Base-by-base conservation (phyloP, 2,329 filamentous ascomycete species). In the Cryphonectria nitschkei region DNA sequence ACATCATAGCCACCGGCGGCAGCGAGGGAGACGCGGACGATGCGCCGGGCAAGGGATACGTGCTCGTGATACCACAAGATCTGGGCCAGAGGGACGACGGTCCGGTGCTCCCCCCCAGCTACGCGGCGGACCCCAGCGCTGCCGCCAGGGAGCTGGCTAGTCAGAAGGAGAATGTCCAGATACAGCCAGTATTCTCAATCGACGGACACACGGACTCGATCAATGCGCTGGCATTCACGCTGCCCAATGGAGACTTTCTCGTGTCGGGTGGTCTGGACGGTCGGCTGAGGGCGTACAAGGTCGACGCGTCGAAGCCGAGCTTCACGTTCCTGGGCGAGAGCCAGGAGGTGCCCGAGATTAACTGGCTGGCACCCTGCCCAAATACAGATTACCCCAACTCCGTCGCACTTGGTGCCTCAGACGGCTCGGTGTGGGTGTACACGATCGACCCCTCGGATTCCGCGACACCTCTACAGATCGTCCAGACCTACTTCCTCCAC, bases 391-490 rank as follows among this genome's bases (percentile, higher is more conserved):
- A 93, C 78, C 88, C 92, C 72, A 97, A 98, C 82, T 90, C 93
- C 11, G 79, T 99, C 73, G 96, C 96, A 0, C 84, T 99, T 9
- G 96, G 96, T 70, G 94, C 94, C 46, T 92, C 88, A 50, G 95
- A 99, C 79, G 96, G 96, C 69, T 95, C 91, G 67, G 94, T 98
- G 58, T 99, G 96, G 96, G 92, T 99, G 13, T 97, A 98, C 83
- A 91, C 90, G n/a, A 87, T 98, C 77, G 91, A 95, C 80, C 83
- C 88, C 41, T 84, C 85, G 68, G 90, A 93, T 74, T 60, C 81
- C 46, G 81, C 81, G 65, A 85, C 83, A 77, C 82, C 93, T 9
- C 85, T 98, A 68, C 90, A 91, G 76, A 96, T 98, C 78, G 87
- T 97, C 6, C 93, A 97, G 83, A 92, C 92, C 37, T 98, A 96